Evolutionary conservation across 495 filamentous ascomycete species (phyloP), one percentile per base, ranked within the genome.

Genomic region (Daldinia bambusicola): DNA sequence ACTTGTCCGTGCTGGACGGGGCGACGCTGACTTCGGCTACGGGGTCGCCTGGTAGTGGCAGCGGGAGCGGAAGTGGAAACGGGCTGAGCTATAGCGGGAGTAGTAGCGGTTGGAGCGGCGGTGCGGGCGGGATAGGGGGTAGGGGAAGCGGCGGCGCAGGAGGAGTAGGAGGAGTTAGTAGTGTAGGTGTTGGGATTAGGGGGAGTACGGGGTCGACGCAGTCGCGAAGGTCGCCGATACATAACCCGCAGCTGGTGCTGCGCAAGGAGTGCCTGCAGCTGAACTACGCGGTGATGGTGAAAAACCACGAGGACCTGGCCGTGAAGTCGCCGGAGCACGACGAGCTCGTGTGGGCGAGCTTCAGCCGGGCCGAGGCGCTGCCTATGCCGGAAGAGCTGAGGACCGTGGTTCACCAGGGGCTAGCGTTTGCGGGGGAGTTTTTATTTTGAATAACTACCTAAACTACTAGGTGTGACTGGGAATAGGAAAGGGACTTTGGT

Each of bases 321-420:
- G 48, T 71, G 0, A 22, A 20, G 55, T 70, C 61, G 8, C 13
- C 55, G 4, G 75, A 75, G 12, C 67, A 75, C 34, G 75, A 75
- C n/a, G 72, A 67, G 43, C n/a, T 77, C 38, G 70, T 73, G 18
- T 77, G 75, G 75, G 75, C 75, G n/a, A 75, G 72, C 34, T 65
- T 67, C 5, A 61, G 69, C 1, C 40, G 72, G 4, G 70, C 71
- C 0, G 50, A 62, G 58, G 48, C 61, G 64, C 12, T 77, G 59
- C 41, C 48, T 1, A 77, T 77, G 75, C 61, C 52, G 6, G 72
- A 75, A 64, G 72, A 75, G 48, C 9, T 77, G 50, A 51, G 72
- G 61, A 62, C 50, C 8, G 72, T 75, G 7, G 70, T 77, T 43
- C 55, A 67, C 20, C 72, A 75, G 53, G 75, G 72, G 32, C 32